These are phyloP conservation scores for Ceratobasidium sp. DNA, from an alignment of 1,284 basidiomycete genomes.

Conservation along the genomic window DNA sequence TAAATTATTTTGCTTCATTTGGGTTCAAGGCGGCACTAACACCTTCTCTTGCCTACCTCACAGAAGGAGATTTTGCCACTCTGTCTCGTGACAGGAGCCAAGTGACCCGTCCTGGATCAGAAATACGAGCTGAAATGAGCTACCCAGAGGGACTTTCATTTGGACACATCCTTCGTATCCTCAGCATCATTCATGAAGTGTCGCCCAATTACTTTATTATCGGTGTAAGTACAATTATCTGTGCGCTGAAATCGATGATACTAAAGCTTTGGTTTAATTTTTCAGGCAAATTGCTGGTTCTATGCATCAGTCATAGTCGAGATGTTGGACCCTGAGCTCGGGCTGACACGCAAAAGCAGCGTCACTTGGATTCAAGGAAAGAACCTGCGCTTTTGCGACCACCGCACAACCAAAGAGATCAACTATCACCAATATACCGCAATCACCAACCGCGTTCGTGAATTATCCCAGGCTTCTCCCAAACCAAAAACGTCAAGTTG, in stretches of 20 bases:
- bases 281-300: constrained; percentile 36
- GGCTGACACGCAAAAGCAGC: background rate
- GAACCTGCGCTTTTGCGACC: background rate
- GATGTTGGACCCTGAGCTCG: constrained; percentile 1
- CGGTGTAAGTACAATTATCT: background rate
- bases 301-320: constrained; percentile 32
- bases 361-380: constrained; percentile 18
- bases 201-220: constrained; percentile 22
- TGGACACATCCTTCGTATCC: constrained; percentile 22
- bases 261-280: background rate
- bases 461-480: background rate
- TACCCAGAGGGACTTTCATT: constrained; percentile 3
- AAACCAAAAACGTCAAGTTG: background rate
- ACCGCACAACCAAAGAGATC: constrained; percentile 19
- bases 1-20: background rate
- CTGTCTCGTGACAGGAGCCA: background rate
- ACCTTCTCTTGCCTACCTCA: background rate
- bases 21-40: background rate
- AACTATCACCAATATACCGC: constrained; percentile 15
- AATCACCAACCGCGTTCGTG: background rate
- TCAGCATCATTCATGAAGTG: constrained; percentile 19
- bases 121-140: constrained; percentile 6
- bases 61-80: constrained; percentile 25
- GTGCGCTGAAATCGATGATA: background rate
- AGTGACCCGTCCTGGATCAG: constrained; percentile 1